A percentile compares a stretch with the other conserved stretches of the same genome.
These are phyloP conservation scores for Pseudocercospora ulei DNA, from an alignment of 2,329 filamentous ascomycete genomes.

Conservation along the genomic window DNA sequence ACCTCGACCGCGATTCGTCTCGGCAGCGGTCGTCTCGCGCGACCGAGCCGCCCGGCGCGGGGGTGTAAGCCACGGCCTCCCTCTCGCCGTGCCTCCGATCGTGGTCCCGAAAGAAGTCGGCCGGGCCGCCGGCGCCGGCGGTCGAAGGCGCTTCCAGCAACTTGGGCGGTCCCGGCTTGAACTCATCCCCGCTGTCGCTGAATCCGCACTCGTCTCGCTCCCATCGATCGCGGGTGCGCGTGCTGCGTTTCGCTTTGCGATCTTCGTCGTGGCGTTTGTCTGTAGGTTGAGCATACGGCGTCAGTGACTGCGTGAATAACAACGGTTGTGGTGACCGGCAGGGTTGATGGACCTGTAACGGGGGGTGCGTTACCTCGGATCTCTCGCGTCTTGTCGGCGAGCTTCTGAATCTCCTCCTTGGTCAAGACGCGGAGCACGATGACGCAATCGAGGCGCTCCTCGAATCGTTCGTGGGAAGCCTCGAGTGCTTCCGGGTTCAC, in stretches of 20 bases:
- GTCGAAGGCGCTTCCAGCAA: slow-evolving; percentile 33
- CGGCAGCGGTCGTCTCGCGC: slow-evolving; percentile 19
- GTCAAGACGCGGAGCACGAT: slow-evolving; percentile 82
- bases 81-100: slow-evolving; percentile 26
- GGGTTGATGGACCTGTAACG: slow-evolving; percentile 9
- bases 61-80: slow-evolving; percentile 24
- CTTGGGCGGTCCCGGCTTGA: slow-evolving; percentile 26
- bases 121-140: slow-evolving; percentile 15
- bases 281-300: slow-evolving; percentile 18
- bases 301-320: slow-evolving; percentile 21
- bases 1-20: slow-evolving; percentile 11
- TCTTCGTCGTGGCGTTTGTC: slow-evolving; percentile 32
- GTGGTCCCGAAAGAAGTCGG: slow-evolving; percentile 29
- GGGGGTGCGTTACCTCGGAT: slow-evolving; percentile 50
- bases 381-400: slow-evolving; percentile 69
- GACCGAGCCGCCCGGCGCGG: slow-evolving; percentile 29
- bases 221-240: slow-evolving; percentile 27
- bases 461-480: slow-evolving; percentile 78
- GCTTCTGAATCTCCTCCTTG: slow-evolving; percentile 80
- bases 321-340: slow-evolving; percentile 11
- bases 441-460: slow-evolving; percentile 85
- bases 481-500: slow-evolving; percentile 84
- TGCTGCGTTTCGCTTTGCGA: slow-evolving; percentile 25
- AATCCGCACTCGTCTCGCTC: slow-evolving; percentile 33
- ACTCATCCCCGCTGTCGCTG: slow-evolving; percentile 33